Evolutionary conservation across 345 rosid genomes (phyloP).

Genomic region (Sonneratia alba): DNA sequence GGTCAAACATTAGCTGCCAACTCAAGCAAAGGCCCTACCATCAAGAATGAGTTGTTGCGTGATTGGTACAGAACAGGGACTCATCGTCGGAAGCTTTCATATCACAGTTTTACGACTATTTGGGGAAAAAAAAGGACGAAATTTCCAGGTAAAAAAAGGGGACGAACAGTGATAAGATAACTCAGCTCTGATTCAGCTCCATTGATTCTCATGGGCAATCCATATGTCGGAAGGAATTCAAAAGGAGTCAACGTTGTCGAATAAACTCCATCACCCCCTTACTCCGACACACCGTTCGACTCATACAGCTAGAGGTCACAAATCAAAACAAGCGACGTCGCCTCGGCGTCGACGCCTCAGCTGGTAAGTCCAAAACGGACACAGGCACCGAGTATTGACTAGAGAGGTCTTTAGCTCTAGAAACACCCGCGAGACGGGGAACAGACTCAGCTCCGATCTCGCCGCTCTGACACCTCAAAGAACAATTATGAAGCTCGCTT

Average conservation of each 20-base stretch:
- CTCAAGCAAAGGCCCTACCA: background rate
- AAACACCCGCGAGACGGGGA: too few relatives aligned
- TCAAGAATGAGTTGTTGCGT: background rate
- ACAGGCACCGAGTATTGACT: background rate
- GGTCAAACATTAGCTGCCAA: background rate
- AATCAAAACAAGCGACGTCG: background rate
- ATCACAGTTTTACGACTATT: background rate
- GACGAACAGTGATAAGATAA: background rate
- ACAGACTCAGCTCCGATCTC: background rate
- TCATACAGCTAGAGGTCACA: conserved; percentile 6
- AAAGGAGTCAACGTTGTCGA: background rate
- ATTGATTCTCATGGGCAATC: background rate
- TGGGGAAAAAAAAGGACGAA: background rate
- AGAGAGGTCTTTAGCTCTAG: background rate
- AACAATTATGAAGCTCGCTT: background rate
- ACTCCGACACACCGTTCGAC: conserved; percentile 9
- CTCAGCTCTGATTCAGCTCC: background rate
- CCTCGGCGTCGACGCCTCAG: background rate
- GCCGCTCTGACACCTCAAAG: background rate
- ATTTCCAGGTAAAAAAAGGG: background rate
- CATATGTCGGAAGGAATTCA: background rate
- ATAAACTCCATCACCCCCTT: background rate
- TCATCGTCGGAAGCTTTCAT: background rate
- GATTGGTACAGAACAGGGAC: background rate
- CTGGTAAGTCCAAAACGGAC: background rate